Base-by-base conservation (phyloP, 208 protist species). In the Leishmania martiniquensis region DNA sequence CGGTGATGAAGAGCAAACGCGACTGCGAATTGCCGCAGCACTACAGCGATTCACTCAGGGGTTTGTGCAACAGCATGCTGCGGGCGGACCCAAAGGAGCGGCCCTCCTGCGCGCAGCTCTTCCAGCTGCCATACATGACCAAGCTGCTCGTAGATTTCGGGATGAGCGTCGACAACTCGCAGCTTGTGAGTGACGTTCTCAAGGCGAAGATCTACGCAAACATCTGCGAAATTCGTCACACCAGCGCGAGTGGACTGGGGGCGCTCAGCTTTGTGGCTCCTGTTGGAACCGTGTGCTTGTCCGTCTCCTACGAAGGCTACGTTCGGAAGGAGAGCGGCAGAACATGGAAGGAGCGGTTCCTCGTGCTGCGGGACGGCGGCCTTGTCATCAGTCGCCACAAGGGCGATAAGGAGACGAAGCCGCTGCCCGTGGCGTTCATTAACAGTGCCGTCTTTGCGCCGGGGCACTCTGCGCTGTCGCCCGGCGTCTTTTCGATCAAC, bases 401-500 rank as follows among this genome's bases (percentile, higher is more conserved):
- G 75, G 86, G 85, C 42, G 84, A 91, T 13, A 88, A 85, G 54
- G 78, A 84, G 62, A 82, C 82, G 39, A 85, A 88, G 76, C 85
- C 85, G 68, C 84, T 95, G 55, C 78, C 86, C 10, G 87, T 93
- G 49, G 71, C 71, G 29, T 82, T 89, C 51, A 80, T 93, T 22
- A 88, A 86, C 65, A 93, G 88, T 44, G 91, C 91, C n/a, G 91
- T 91, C 34, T 88, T 88, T 42, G 90, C 93, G 68, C 88, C 91
- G 67, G 87, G 85, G 55, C 72, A 85, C 45, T 90, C 88, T 32
- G 88, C 91, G 13, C 76, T 85, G 67, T 89, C 91, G 49, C 84
- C 88, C 15, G 91, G 84, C 49, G 91, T 95, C 25, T 93, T 95
- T 68, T 88, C 91, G 2, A 91, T 95, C 75, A 92, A 93, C 72